These are phyloP conservation scores for Barnettozyma sucrosica DNA, from an alignment of 805 yeast species.

Conservation along the genomic window DNA sequence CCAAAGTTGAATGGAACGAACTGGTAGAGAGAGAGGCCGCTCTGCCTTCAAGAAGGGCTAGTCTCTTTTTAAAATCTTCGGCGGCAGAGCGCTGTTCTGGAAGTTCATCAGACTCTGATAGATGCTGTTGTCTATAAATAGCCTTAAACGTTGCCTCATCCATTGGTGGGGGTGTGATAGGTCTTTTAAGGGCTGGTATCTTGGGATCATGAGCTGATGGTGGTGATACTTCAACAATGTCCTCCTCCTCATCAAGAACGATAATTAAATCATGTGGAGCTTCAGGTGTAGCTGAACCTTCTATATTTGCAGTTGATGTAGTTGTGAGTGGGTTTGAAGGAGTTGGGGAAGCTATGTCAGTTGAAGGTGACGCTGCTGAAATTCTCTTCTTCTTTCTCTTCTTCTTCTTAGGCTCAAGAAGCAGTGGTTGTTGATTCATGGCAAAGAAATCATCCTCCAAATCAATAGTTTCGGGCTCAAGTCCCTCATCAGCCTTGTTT, in stretches of 20 bases:
- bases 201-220: not conserved
- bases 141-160: constrained; percentile 12
- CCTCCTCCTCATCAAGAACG: constrained; percentile 2
- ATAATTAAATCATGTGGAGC: not conserved
- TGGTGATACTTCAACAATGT: not conserved
- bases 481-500: not conserved
- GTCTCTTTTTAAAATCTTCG: not conserved
- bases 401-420: constrained; percentile 6
- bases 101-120: not conserved
- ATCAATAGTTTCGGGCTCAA: not conserved
- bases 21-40: constrained; percentile 1
- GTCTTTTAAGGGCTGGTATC: constrained; percentile 2
- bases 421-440: constrained; percentile 10
- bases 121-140: not conserved
- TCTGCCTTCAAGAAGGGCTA: not conserved
- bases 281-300: not conserved
- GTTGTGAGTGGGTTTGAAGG: not conserved
- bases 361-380: not conserved
- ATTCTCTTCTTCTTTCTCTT: constrained; percentile 18
- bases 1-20: not conserved
- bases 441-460: constrained; percentile 27
- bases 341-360: not conserved
- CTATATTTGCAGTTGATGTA: not conserved
- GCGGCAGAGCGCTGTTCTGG: not conserved
- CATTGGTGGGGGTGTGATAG: constrained; percentile 17